A percentile compares a stretch with the other conserved stretches of the same genome.
Evolutionary conservation across 192 early-diverging fungal genomes (phyloP).

Genomic region (Mortierella alpina): DNA sequence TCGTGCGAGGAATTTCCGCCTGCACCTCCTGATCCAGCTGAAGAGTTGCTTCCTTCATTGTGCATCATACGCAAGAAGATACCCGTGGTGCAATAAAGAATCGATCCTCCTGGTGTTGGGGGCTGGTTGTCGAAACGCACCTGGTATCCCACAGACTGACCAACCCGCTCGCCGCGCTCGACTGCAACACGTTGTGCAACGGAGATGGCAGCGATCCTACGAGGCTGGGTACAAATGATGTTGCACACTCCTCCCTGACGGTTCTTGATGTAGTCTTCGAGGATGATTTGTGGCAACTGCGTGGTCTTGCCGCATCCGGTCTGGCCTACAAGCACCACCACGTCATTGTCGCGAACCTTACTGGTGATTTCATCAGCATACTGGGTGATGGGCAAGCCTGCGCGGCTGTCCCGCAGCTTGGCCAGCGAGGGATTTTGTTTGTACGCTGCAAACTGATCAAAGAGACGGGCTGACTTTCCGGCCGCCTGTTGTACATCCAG

Average conservation of each 20-base stretch:
- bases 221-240: constrained; percentile 71
- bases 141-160: constrained; percentile 58
- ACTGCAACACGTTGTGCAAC: constrained; percentile 69
- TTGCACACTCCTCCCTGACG: constrained; percentile 54
- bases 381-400: constrained; percentile 50
- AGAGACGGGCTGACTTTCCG: constrained; percentile 43
- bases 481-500: constrained; percentile 39
- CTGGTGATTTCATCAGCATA: constrained; percentile 45
- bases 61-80: constrained; percentile 72
- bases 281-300: constrained; percentile 77
- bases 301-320: constrained; percentile 72
- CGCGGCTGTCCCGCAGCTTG: constrained; percentile 35
- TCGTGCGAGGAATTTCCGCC: constrained; percentile 54
- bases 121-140: constrained; percentile 56
- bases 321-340: constrained; percentile 58
- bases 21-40: constrained; percentile 2
- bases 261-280: constrained; percentile 63
- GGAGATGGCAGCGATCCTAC: constrained; percentile 80
- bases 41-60: constrained; percentile 28
- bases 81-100: constrained; percentile 76
- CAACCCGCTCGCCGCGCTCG: constrained; percentile 57
- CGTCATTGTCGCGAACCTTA: constrained; percentile 55
- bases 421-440: constrained; percentile 33
- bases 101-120: constrained; percentile 51
- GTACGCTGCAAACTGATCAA: constrained; percentile 33